Evolutionary conservation across 352 stramenopile species (phyloP), one percentile per base, ranked within the genome.

Genomic region (Phytophthora sp.): DNA sequence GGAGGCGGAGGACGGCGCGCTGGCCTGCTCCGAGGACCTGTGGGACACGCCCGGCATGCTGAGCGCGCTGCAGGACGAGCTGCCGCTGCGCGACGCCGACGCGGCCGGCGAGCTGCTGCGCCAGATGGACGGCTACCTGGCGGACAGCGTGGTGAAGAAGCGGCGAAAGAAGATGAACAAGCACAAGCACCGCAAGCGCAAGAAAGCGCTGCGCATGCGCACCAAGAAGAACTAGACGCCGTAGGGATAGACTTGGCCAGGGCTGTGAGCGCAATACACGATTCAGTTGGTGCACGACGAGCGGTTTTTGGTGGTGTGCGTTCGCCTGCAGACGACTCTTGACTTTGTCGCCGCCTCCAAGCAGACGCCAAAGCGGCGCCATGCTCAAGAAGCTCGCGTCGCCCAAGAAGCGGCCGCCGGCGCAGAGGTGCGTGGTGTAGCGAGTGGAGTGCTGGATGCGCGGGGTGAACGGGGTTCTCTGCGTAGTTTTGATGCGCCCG

Each of bases 111-210:
- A 77, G 42, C 60, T 92, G 56, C 58, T 93, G 46, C 74, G 69
- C 34, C 77, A 91, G 57, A 74, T 92, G 72, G 80, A 90, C 60
- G 84, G 82, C 35, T 92, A 92, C 72, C 71, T 84, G 56, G 84
- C 84, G 51, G 87, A 94, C 71, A 94, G 84, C 57, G 88, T 96
- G 57, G 66, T 95, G 57, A 94, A 93, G 79, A 96, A 96, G 62
- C 77, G 88, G 66, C 83, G 87, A 84, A 95, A 95, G 82, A 95
- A 95, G 77, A 96, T 96, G 88, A 96, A 94, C 84, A 96, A 96
- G 85, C 88, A 96, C 84, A 96, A 96, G 84, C 83, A 93, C 72
- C 83, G 84, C 45, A 96, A 96, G 87, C 88, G 88, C 62, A 88
- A 84, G 70, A 96, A 96, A 85, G 86, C 85, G 62, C 57, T 74